phyloP scores from a whole-genome alignment of 148 eudicot species.

The Rhododendron ovatum region DNA sequence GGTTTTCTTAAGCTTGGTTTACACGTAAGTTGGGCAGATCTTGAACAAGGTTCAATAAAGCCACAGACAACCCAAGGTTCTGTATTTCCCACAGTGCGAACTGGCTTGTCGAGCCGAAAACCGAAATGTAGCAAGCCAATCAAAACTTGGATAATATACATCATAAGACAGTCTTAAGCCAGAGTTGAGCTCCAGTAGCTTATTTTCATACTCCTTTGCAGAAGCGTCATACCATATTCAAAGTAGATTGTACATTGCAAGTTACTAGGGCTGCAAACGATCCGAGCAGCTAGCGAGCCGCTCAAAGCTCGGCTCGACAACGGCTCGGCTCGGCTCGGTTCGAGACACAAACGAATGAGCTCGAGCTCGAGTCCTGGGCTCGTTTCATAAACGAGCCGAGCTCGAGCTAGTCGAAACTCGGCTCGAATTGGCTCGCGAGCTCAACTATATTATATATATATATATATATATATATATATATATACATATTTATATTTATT shows the following conservation, averaged over 20 bases:
- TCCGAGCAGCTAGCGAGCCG: too few relatives aligned
- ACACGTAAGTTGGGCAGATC: background rate
- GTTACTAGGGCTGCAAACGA: too few relatives aligned
- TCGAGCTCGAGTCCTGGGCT: too few relatives aligned
- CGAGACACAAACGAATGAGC: too few relatives aligned
- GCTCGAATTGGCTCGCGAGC: too few relatives aligned
- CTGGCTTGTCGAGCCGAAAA: background rate
- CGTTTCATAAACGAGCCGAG: too few relatives aligned
- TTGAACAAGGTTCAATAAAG: background rate
- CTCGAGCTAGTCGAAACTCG: too few relatives aligned
- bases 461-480: too few relatives aligned
- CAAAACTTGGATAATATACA: background rate
- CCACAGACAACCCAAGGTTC: background rate
- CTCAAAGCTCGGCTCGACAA: too few relatives aligned
- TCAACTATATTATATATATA: too few relatives aligned
- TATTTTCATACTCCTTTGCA: background rate
- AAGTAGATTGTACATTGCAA: background rate
- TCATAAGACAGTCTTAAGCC: background rate
- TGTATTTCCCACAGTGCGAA: background rate
- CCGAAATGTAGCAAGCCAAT: background rate
- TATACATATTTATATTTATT: too few relatives aligned
- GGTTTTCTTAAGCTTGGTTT: background rate
- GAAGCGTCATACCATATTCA: background rate
- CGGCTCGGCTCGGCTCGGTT: too few relatives aligned
- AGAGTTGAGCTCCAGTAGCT: background rate